A percentile compares a stretch with the other conserved stretches of the same genome.
phyloP scores from a whole-genome alignment of 441 rosid species.

The Populus hybrid region DNA sequence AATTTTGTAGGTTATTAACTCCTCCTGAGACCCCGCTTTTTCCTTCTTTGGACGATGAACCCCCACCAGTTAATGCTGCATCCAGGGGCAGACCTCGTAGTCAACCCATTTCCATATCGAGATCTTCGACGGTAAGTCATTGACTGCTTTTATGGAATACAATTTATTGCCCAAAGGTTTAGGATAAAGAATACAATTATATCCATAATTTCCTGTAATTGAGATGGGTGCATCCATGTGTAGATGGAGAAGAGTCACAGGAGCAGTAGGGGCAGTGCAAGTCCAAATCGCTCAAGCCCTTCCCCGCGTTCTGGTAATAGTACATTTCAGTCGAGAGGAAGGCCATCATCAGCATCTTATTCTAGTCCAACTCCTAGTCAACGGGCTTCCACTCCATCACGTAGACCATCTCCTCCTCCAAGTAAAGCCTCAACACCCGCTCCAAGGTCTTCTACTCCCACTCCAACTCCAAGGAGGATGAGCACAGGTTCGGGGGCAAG shows the following conservation, averaged over 20 bases:
- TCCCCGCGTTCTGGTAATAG: conserved; percentile 77
- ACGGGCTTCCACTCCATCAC: conserved; percentile 62
- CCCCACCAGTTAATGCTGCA: conserved; percentile 47
- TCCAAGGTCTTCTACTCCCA: conserved; percentile 79
- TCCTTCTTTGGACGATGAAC: conserved; percentile 88
- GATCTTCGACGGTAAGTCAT: conserved; percentile 86
- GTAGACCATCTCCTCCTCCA: conserved; percentile 79
- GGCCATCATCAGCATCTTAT: conserved; percentile 74
- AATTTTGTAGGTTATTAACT: conserved; percentile 81
- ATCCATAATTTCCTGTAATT: conserved; percentile 1
- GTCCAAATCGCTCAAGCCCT: conserved; percentile 93
- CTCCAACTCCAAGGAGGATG: conserved; percentile 75
- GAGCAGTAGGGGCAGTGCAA: conserved; percentile 94
- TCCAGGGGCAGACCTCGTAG: conserved; percentile 86
- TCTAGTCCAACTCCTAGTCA: conserved; percentile 62
- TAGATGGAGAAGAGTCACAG: conserved; percentile 96
- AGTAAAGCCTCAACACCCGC: conserved; percentile 58
- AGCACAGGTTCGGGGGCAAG: conserved; percentile 70
- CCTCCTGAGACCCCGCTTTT: conserved; percentile 99
- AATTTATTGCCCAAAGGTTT: not conserved
- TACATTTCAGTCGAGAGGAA: conserved; percentile 75
- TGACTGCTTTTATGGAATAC: conserved; percentile 13
- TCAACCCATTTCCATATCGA: conserved; percentile 87
- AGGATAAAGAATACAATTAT: not conserved
- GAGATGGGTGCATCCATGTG: conserved; percentile 21